Conservation (phyloP, 2,329 filamentous ascomycete genomes). For the Aspergillus viridinutans region DNA sequence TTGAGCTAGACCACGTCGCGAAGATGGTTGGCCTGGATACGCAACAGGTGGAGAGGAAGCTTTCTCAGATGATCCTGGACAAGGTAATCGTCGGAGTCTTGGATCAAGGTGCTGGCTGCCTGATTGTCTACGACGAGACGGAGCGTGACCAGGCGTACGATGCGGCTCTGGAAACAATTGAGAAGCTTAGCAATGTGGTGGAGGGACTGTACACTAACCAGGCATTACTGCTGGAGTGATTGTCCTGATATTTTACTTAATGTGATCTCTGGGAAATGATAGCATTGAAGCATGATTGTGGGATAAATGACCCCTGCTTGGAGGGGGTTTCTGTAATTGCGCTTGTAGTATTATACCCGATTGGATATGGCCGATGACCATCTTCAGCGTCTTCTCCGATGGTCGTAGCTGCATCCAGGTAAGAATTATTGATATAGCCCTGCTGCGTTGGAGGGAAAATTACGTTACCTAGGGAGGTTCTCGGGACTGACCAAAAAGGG, state of each 20-base stretch:
- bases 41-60: constrained; percentile 93
- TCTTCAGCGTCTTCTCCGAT: neutral
- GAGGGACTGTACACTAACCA: constrained; percentile 98
- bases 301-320: neutral
- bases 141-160: constrained; percentile 92
- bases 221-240: constrained; percentile 83
- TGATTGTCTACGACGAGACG: constrained; percentile 96
- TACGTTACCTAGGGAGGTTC: no score
- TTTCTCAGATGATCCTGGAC: constrained; percentile 99
- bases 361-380: neutral
- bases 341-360: neutral
- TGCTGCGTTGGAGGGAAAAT: no score
- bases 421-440: no score
- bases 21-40: constrained; percentile 97
- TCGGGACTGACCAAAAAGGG: constrained; percentile 26
- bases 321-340: neutral
- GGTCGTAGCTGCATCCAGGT: neutral
- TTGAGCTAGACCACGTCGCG: constrained; percentile 94
- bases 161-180: constrained; percentile 87
- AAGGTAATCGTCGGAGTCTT: constrained; percentile 97
- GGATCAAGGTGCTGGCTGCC: constrained; percentile 93
- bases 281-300: constrained; percentile 21
- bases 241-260: constrained; percentile 1
- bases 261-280: constrained; percentile 19
- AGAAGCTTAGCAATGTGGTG: constrained; percentile 94